Base-by-base conservation (phyloP, 257 asterid species). In the Fraxinus anomala region DNA sequence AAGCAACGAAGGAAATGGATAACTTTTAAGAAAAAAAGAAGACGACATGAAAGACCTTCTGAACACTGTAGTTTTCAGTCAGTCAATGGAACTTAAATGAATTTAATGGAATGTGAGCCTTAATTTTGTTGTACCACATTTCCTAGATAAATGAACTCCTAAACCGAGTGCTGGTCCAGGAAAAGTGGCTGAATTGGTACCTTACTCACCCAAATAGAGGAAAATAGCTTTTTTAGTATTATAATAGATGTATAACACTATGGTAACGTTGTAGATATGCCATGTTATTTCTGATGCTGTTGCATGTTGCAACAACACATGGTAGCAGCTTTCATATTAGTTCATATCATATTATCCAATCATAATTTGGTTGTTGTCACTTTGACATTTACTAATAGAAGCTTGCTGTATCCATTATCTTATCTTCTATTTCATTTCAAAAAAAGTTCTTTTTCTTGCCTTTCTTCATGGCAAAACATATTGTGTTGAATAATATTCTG, bases 301-400 rank as follows among this genome's bases (percentile, higher is more conserved):
- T 82, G 67, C 44, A n/a, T 65, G 61, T 56, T 79, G 44, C 34
- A n/a, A 49, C 36, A 56, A 26, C n/a, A 66, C 34, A 4, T 0
- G 8, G 40, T 37, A 67, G 67, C 79, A 39, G 40, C 56, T 72
- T 59, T 19, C 26, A 23, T 6, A 26, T 28, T 31, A 70, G 61
- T 75, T 42, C 21, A 40, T 72, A 72, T 33, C 69, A 61, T 72
- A 69, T 17, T 71, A 24, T 36, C 12, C 44, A 8, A 24, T n/a
- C 72, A 19, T 78, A 77, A 76, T 14, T 36, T 66, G 11, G 33
- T 70, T 73, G 71, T 77, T 39, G 26, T 63, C 31, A 9, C 78
- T 68, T 44, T 51, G 21, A 30, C 51, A 65, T 75, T 11, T 37
- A 36, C 9, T 75, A 40, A n/a, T 34, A 8, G 71, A 75, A 75